Percentiles rank a stretch among this genome's conserved stretches.
Conservation (phyloP, 2,329 filamentous ascomycete species). For the Pseudonectria foliicola region DNA sequence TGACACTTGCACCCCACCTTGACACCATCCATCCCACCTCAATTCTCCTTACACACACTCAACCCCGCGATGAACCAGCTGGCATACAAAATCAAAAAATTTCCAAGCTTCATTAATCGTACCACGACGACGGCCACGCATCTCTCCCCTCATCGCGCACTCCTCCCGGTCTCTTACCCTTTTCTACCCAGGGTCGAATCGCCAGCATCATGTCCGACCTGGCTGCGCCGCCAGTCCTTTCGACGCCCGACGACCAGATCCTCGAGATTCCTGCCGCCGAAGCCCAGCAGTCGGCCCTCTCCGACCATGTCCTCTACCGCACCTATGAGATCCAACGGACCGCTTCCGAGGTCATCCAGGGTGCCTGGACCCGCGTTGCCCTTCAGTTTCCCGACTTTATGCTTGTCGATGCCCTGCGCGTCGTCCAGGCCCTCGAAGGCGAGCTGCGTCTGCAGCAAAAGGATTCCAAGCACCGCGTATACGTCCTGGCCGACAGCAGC, state of each 20-base stretch:
- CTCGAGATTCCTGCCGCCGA: slow-evolving; percentile 44
- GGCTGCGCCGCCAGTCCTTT: slow-evolving; percentile 51
- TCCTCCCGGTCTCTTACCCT: too few species aligned
- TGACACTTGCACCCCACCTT: slow-evolving; percentile 24
- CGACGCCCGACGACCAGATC: slow-evolving; percentile 54
- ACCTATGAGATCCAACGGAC: slow-evolving; percentile 86
- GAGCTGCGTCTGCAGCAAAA: slow-evolving; percentile 18
- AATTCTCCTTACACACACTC: too few species aligned
- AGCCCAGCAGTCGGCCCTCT: slow-evolving; percentile 26
- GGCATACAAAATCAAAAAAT: slow-evolving; percentile 5
- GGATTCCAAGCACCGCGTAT: slow-evolving; percentile 44
- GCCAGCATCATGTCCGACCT: slow-evolving; percentile 41
- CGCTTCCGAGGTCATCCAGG: slow-evolving; percentile 63
- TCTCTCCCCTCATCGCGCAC: background rate
- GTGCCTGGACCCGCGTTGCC: slow-evolving; percentile 68
- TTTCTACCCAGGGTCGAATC: too few species aligned
- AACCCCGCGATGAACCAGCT: slow-evolving; percentile 7
- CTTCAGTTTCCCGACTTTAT: slow-evolving; percentile 96
- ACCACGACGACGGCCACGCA: slow-evolving; percentile 1
- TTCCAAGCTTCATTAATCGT: slow-evolving; percentile 3
- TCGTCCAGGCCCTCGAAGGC: slow-evolving; percentile 51
- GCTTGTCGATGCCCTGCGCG: slow-evolving; percentile 76
- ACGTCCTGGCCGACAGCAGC: slow-evolving; percentile 88
- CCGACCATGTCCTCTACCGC: slow-evolving; percentile 62
- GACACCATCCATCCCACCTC: slow-evolving; percentile 11